Base-by-base conservation (phyloP, 2,329 filamentous ascomycete species). In the Berkeleyomyces basicola region DNA sequence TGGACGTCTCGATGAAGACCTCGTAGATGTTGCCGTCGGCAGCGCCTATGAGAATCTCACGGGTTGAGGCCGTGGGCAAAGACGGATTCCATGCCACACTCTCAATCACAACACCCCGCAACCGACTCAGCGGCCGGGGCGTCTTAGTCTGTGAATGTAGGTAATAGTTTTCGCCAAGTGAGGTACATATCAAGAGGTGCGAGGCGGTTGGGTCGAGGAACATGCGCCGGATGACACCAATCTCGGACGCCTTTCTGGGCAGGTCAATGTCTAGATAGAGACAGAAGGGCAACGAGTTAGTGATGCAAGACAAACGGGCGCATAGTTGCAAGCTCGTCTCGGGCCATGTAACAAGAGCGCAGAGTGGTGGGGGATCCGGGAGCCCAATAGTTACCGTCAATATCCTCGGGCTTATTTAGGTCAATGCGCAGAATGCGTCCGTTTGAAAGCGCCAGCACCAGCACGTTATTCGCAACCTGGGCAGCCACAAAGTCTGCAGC, bases 131-230 rank as follows among this genome's bases (percentile, higher is more conserved):
- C 6, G 86, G 81, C 66, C 93, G 89, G 2, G 92, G 90, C 67
- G 91, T 87, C 68, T 90, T 87, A 42, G 91, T 93, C 72, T 97
- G 92, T 9, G 90, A 92, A 72, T 99, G 93, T 7, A 99, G 86
- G 74, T 99, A 99, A 77, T 91, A 99, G 75, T 95, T 97, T 74
- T 99, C 93, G 71, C 90, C 90, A 47, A 90, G 82, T 4, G 90
- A 87, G 2, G 93, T 99, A 71, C 87, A 90, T 68, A 99, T 84
- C 67, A 99, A 82, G 37, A 99, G 79, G 75, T 99, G 93, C 4
- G 90, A 96, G 37, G 93, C 93, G 9, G 92, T 96, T 37, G 93
- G 92, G 71, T 99, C 93, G 70, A 99, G 87, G 76, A 99, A 99
- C 82, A 99, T 90, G 76, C 88, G 89, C 68, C 88, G 86, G 70